These are phyloP conservation scores for Micromonas commoda DNA, from an alignment of 139 green algal species.

Conservation along the genomic window DNA sequence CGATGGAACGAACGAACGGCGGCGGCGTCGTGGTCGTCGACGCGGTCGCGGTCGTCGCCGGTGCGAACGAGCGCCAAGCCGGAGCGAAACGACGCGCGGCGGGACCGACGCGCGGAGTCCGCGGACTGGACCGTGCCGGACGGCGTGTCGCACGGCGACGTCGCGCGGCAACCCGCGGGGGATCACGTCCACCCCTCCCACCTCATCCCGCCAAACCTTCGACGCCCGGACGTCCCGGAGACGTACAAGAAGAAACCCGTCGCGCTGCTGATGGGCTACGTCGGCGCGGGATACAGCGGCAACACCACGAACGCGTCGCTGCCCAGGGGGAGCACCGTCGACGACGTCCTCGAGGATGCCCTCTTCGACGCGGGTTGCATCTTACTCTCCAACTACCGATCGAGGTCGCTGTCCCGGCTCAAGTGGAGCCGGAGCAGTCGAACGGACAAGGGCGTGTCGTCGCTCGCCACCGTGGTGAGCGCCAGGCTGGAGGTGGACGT, in stretches of 20 bases:
- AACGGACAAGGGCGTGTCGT: slow-evolving; percentile 70
- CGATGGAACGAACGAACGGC: not conserved
- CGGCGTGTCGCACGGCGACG: not conserved
- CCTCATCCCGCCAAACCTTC: not conserved
- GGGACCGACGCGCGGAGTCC: no score
- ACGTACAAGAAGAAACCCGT: not conserved
- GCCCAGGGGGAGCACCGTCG: not conserved
- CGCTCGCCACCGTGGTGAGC: slow-evolving; percentile 46
- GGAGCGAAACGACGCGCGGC: not conserved
- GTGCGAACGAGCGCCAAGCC: not conserved
- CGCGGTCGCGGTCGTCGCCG: not conserved
- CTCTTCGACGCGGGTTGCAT: not conserved
- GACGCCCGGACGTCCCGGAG: not conserved
- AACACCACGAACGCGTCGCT: slow-evolving; percentile 12
- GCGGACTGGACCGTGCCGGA: no score
- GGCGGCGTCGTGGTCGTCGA: not conserved
- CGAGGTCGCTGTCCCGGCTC: not conserved
- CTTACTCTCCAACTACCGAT: slow-evolving; percentile 9
- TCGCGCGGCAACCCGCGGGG: not conserved
- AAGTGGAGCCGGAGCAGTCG: slow-evolving; percentile 57
- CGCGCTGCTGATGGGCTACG: slow-evolving; percentile 16
- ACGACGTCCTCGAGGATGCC: slow-evolving; percentile 15
- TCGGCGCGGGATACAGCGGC: not conserved
- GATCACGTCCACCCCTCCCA: not conserved
- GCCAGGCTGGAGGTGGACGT: slow-evolving; percentile 49